A percentile compares a stretch with the other conserved stretches of the same genome.
phyloP scores from a whole-genome alignment of 2,329 filamentous ascomycete genomes.

The Sporothrix euskadiensis region DNA sequence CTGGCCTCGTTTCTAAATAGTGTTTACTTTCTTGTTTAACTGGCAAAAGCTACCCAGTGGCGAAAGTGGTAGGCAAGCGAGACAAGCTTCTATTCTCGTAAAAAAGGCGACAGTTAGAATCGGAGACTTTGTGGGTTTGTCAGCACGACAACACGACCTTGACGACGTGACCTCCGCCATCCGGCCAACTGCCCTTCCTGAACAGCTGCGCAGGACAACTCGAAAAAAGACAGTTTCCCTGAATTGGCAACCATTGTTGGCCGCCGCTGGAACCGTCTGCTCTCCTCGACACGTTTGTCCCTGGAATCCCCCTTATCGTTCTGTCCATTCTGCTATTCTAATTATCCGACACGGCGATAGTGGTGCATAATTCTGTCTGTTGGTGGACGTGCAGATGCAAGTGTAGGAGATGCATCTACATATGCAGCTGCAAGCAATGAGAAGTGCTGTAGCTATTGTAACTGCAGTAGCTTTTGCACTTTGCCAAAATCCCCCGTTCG shows the following conservation, averaged over 20 bases:
- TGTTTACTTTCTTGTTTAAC: not conserved
- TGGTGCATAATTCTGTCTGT: not conserved
- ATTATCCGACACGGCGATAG: constrained; percentile 4
- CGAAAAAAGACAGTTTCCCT: not conserved
- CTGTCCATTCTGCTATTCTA: not conserved
- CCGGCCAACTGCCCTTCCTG: not conserved
- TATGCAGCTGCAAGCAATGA: not conserved
- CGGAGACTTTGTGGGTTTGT: not conserved
- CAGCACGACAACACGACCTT: not conserved
- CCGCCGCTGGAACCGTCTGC: not conserved
- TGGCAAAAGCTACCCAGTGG: not conserved
- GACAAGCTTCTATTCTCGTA: not conserved
- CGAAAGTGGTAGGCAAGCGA: not conserved
- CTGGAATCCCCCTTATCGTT: not conserved
- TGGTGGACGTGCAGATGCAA: not conserved
- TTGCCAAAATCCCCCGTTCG: not conserved
- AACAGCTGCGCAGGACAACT: constrained; percentile 1
- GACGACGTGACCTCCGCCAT: not conserved
- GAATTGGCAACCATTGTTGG: constrained; percentile 8
- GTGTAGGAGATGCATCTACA: not conserved
- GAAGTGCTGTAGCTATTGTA: not conserved
- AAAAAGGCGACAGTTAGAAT: not conserved
- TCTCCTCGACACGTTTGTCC: not conserved
- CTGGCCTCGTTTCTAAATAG: not conserved
- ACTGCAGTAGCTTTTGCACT: not conserved